Base-by-base conservation (phyloP, 805 yeast genomes). In the Lipomyces lipofer region DNA sequence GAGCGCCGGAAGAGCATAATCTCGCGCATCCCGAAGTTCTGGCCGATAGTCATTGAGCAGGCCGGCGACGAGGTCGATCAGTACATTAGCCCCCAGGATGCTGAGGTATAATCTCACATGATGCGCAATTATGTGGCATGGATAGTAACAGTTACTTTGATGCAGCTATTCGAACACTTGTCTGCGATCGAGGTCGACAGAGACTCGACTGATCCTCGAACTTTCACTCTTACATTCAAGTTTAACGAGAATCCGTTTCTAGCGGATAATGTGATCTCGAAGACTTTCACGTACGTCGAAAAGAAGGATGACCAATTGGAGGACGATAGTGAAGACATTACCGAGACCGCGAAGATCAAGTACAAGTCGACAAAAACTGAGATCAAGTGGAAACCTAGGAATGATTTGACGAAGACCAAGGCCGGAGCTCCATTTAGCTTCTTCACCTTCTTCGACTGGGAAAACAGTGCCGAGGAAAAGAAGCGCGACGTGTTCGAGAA, bases 11-110 rank as follows among this genome's bases (percentile, higher is more conserved):
- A 87, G 22, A 73, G 64, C 5, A 70, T 78, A n/a, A 73, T 84
- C 13, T 52, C 63, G 3, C 67, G 75, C 3, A 79, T 90, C 40
- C 89, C 91, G 1, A 80, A 80, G 59, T 90, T 92, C 69, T 92
- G 98, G 98, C 85, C 86, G 64, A 79, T 85, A 49, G 96, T 87
- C 0, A 71, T 92, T 9, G 89, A 91, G 1, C 88, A 87, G 66
- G 86, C 86, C 64, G 85, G 86, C 48, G 96, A 88, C 60, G 86
- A 67, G 24, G 53, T 92, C 66, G 85, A 87, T 13, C 96, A 90
- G 59, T 88, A 80, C 67, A 74, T 91, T 17, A 77, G 82, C 28
- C 81, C 85, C 1, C 87, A 85, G 35, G 97, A 91, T 69, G 81
- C 84, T 71, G 84, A 84, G 54, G 62, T 58, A 39, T 19, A 47